phyloP scores from a whole-genome alignment of 768 basidiomycete species.

The Kwoniella sp. region DNA sequence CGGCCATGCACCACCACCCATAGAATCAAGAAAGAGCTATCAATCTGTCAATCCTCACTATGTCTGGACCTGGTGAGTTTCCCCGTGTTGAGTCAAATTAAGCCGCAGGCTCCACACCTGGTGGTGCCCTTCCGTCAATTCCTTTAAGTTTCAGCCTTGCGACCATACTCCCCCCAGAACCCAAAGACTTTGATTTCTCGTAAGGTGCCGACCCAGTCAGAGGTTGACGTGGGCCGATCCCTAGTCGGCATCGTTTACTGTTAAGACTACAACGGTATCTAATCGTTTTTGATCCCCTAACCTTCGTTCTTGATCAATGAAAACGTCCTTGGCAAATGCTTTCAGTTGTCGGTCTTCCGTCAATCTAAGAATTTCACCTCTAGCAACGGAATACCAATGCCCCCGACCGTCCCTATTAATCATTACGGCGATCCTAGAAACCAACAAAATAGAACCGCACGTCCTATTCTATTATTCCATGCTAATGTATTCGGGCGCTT shows the following conservation, averaged over 20 bases:
- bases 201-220: constrained; percentile 77
- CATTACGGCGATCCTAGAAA: constrained; percentile 77
- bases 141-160: constrained; percentile 78
- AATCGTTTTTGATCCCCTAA: constrained; percentile 83
- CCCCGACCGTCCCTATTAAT: constrained; percentile 81
- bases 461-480: constrained; percentile 82
- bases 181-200: constrained; percentile 88
- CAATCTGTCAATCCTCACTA: constrained; percentile 77
- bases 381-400: constrained; percentile 78
- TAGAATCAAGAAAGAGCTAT: constrained; percentile 82
- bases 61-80: constrained; percentile 81
- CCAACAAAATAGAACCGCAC: constrained; percentile 80
- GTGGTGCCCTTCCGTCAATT: constrained; percentile 83
- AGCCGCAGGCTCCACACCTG: constrained; percentile 77
- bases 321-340: constrained; percentile 84
- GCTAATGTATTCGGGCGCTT: constrained; percentile 76
- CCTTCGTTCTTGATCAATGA: constrained; percentile 84
- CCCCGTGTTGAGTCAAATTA: constrained; percentile 83
- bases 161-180: constrained; percentile 77
- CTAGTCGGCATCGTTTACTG: constrained; percentile 82
- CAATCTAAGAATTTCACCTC: constrained; percentile 86
- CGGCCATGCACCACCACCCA: constrained; percentile 87
- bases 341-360: constrained; percentile 78
- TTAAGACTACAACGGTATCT: constrained; percentile 83
- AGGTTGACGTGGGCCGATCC: constrained; percentile 70